A percentile compares a stretch with the other conserved stretches of the same genome.
Conservation (phyloP, 345 rosid species). For the Euphorbia tirucalli region DNA sequence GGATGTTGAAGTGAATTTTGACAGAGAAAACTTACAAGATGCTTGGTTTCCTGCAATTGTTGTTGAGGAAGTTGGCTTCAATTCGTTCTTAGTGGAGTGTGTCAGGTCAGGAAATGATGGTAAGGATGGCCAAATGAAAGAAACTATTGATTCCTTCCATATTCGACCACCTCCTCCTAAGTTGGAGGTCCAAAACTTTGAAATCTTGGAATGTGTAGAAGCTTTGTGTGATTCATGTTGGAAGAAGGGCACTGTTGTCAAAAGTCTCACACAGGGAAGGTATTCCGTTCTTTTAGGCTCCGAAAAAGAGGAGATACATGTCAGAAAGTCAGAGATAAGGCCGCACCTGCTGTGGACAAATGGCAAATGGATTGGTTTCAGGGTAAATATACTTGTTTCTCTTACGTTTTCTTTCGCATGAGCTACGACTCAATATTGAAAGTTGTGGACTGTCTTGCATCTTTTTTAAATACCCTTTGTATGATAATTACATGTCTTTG, state of each 20-base stretch:
- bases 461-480: too few relatives aligned
- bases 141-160: constrained; percentile 16
- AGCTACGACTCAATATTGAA: not conserved
- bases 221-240: constrained; percentile 14
- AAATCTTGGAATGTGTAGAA: constrained; percentile 11
- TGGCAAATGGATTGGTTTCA: constrained; percentile 3
- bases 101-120: not conserved
- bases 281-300: not conserved
- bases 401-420: not conserved
- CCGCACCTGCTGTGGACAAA: not conserved
- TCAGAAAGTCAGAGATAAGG: constrained; percentile 7
- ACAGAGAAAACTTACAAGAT: not conserved
- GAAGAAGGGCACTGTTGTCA: constrained; percentile 7
- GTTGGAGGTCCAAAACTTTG: not conserved
- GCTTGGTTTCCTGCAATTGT: constrained; percentile 10
- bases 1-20: constrained; percentile 5
- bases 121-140: not conserved
- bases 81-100: constrained; percentile 12
- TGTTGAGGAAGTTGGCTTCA: constrained; percentile 14
- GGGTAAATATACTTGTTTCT: too few relatives aligned
- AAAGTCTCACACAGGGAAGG: constrained; percentile 11
- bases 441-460: too few relatives aligned
- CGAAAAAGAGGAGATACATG: not conserved
- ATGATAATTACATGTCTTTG: too few relatives aligned
- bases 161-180: constrained; percentile 13